Evolutionary conservation across 441 rosid genomes (phyloP).

Genomic region (Sinapis alba): DNA sequence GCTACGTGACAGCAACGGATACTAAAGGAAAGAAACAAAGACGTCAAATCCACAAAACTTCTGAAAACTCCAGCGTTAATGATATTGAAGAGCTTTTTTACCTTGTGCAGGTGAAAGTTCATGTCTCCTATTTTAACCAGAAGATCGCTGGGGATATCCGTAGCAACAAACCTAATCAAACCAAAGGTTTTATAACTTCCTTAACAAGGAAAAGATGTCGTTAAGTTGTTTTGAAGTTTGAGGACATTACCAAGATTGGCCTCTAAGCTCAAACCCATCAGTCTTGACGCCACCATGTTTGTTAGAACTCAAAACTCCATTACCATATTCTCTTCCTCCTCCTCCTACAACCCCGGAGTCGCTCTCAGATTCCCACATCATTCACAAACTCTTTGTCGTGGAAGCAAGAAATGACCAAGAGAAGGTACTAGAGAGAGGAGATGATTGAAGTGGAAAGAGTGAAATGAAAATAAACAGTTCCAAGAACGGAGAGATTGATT

Average conservation of each 20-base stretch:
- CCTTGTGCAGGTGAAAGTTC: conserved; percentile 92
- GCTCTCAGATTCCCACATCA: conserved; percentile 96
- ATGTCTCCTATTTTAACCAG: conserved; percentile 75
- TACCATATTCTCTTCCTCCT: conserved; percentile 71
- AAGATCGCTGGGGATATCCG: conserved; percentile 90
- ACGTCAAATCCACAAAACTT: neutral
- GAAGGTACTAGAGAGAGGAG: conserved; percentile 23
- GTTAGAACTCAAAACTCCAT: conserved; percentile 67
- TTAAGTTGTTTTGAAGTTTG: neutral
- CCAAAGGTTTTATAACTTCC: conserved; percentile 13
- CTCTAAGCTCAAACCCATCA: conserved; percentile 88
- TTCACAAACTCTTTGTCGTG: conserved; percentile 29
- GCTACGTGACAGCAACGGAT: conserved; percentile 91
- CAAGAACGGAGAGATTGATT: conserved; percentile 31
- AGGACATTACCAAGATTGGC: conserved; percentile 74
- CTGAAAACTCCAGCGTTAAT: conserved; percentile 13
- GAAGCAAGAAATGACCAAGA: conserved; percentile 18
- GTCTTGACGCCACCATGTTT: conserved; percentile 70
- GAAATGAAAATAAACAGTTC: conserved; percentile 24
- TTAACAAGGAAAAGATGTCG: conserved; percentile 16
- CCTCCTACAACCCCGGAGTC: conserved; percentile 47
- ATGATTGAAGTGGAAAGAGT: conserved; percentile 28
- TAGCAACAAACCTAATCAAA: conserved; percentile 75
- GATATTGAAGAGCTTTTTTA: conserved; percentile 35
- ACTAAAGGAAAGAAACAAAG: conserved; percentile 45